Conservation (phyloP, 495 filamentous ascomycete genomes). For the Xeromyces bisporus region DNA sequence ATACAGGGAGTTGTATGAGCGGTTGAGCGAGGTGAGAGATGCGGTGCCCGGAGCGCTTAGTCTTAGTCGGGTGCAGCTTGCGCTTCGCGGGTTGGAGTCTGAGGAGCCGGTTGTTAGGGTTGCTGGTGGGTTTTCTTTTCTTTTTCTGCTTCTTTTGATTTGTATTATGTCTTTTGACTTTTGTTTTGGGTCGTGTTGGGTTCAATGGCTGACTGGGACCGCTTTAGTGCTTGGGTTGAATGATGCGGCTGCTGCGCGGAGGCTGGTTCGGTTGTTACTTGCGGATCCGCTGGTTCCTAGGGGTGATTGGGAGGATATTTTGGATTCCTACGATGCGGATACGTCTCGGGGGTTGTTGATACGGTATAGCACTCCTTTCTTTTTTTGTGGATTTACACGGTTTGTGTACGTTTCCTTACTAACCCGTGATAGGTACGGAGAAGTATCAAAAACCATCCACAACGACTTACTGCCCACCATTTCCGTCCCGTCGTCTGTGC, state of each 20-base stretch:
- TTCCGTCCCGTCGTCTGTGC: slow-evolving; percentile 46
- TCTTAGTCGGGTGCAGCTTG: slow-evolving; percentile 62
- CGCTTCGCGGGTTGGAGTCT: slow-evolving; percentile 57
- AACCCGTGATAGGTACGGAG: slow-evolving; percentile 30
- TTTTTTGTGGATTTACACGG: no score
- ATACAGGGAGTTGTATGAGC: slow-evolving; percentile 38
- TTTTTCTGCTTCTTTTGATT: background rate
- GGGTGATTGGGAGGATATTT: slow-evolving; percentile 51
- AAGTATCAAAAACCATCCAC: slow-evolving; percentile 24
- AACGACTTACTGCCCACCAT: slow-evolving; percentile 37
- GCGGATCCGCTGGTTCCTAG: slow-evolving; percentile 56
- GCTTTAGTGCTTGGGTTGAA: slow-evolving; percentile 39
- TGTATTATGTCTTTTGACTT: background rate
- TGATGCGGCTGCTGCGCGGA: slow-evolving; percentile 30
- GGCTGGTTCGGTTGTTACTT: slow-evolving; percentile 52
- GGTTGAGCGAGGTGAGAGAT: slow-evolving; percentile 43
- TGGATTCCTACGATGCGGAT: slow-evolving; percentile 31
- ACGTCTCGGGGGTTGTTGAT: slow-evolving; percentile 38
- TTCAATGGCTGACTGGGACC: no score
- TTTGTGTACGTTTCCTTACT: background rate
- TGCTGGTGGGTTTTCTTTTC: slow-evolving; percentile 30
- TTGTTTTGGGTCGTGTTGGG: no score
- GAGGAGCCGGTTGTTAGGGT: slow-evolving; percentile 49
- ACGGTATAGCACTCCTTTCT: slow-evolving; percentile 22
- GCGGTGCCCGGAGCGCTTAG: slow-evolving; percentile 49